Evolutionary conservation across 2,329 filamentous ascomycete genomes (phyloP), one percentile per base, ranked within the genome.

Genomic region (Fusarium protoensiforme): DNA sequence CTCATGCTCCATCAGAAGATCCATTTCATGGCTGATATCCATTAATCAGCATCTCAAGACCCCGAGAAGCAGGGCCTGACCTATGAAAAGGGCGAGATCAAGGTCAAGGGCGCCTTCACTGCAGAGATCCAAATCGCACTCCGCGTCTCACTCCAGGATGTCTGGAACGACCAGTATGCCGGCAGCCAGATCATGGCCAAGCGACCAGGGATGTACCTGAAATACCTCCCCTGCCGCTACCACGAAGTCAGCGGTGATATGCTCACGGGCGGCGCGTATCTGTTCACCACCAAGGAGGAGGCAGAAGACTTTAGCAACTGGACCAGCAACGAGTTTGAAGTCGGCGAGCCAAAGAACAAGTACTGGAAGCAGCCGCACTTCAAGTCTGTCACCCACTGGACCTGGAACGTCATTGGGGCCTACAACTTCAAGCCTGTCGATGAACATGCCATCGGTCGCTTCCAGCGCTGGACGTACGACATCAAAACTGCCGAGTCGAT

Each of bases 351-450:
- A 7, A 65, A 73, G 27, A 71, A 67, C 1, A 71, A 61, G 2
- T 76, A 73, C 14, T 76, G 74, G 74, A 76, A 73, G 5, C 74
- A 76, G 8, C 74, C 74, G 0, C 11, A 72, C 6, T 76, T 76
- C 46, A 63, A 71, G 8, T 62, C 65, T 3, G 74, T 72, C 3
- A 38, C 54, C 10, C 33, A 61, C 3, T 76, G 62, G 39, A 29
- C 27, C 3, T 76, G 74, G 74, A 69, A 63, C 2, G 74, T 76
- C 7, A 73, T 76, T 1, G 74, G 74, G 0, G 74, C 74, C 7
- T 54, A 67, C 16, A 76, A 76, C 24, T 76, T 76, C 14, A 54
- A 56, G 0, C 56, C 69, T 1, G 53, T 76, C 5, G 29, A 65
- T 0, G 38, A 64, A 0, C 74, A 76, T 8, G 63, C 64, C 0